These are phyloP conservation scores for Coniochaeta ligniaria DNA, from an alignment of 2,329 filamentous ascomycete species.

Conservation along the genomic window DNA sequence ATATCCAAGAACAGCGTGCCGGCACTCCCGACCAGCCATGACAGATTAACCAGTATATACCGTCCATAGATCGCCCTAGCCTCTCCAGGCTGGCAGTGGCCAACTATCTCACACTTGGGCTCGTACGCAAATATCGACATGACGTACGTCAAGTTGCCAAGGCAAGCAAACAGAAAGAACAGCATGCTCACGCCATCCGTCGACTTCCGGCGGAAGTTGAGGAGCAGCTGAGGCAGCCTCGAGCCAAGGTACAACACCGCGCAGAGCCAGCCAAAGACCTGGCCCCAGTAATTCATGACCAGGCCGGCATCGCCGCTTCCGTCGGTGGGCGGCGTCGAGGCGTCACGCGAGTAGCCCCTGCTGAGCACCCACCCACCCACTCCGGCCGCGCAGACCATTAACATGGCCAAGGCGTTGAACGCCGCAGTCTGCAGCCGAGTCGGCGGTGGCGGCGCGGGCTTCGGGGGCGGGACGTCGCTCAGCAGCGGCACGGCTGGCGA, in stretches of 20 bases:
- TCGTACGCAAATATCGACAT: conserved; percentile 87
- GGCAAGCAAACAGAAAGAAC: conserved; percentile 94
- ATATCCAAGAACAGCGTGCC: conserved; percentile 82
- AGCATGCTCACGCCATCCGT: conserved; percentile 90
- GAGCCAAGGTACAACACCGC: conserved; percentile 84
- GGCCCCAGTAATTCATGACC: conserved; percentile 68
- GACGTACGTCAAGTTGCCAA: conserved; percentile 92
- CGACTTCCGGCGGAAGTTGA: conserved; percentile 88
- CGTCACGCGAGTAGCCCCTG: conserved; percentile 32
- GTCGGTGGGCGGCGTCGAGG: conserved; percentile 21
- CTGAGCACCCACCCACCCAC: conserved; percentile 80
- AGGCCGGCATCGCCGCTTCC: conserved; percentile 40
- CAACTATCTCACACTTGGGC: conserved; percentile 51
- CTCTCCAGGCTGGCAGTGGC: conserved; percentile 58
- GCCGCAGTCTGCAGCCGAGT: conserved; percentile 50
- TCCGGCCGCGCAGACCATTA: conserved; percentile 79
- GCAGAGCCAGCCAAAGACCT: conserved; percentile 91
- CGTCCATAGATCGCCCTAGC: conserved; percentile 59
- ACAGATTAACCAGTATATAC: conserved; percentile 85
- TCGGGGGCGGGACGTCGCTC: conserved; percentile 33
- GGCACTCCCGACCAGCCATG: conserved; percentile 83
- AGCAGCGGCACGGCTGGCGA: conserved; percentile 80
- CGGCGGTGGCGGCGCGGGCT: conserved; percentile 28
- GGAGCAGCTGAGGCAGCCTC: conserved; percentile 79
- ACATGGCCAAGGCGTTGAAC: conserved; percentile 69